Evolutionary conservation across 1,284 basidiomycete genomes (phyloP).

Genomic region (Puccinia horiana): DNA sequence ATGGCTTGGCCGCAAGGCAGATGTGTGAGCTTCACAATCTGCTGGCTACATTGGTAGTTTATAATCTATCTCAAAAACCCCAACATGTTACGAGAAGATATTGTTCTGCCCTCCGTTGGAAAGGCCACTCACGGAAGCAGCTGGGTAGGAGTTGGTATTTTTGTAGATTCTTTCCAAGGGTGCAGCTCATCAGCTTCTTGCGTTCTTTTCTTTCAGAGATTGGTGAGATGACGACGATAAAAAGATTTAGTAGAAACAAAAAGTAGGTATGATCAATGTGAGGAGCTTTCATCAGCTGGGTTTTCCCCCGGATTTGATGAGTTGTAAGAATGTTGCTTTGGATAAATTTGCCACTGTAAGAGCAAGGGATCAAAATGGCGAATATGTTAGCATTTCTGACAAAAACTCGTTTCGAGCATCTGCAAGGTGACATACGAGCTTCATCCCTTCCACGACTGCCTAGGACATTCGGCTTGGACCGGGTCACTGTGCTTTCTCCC

Average conservation of each 20-base stretch:
- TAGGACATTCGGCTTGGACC: slow-evolving; percentile 54
- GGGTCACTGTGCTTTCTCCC: slow-evolving; percentile 15
- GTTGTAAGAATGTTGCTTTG: slow-evolving; percentile 56
- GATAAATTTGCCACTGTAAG: slow-evolving; percentile 57
- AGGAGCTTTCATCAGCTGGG: neutral
- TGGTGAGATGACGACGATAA: neutral
- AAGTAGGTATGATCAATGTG: neutral
- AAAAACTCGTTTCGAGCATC: neutral
- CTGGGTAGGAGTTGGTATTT: no score
- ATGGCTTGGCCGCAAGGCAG: no score
- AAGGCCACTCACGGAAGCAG: no score
- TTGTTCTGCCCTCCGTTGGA: no score
- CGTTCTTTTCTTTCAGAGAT: neutral
- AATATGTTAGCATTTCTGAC: neutral
- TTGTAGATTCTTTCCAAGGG: no score
- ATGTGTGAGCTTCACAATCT: no score
- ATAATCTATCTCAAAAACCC: no score
- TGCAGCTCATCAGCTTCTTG: no score
- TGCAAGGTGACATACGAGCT: slow-evolving; percentile 53
- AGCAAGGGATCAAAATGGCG: neutral
- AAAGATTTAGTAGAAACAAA: neutral
- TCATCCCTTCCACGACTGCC: slow-evolving; percentile 56
- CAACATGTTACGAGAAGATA: no score
- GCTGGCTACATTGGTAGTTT: no score
- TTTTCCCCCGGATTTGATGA: slow-evolving; percentile 52